Conservation (phyloP, 1,284 basidiomycete genomes). For the Ganoderma lucidum region DNA sequence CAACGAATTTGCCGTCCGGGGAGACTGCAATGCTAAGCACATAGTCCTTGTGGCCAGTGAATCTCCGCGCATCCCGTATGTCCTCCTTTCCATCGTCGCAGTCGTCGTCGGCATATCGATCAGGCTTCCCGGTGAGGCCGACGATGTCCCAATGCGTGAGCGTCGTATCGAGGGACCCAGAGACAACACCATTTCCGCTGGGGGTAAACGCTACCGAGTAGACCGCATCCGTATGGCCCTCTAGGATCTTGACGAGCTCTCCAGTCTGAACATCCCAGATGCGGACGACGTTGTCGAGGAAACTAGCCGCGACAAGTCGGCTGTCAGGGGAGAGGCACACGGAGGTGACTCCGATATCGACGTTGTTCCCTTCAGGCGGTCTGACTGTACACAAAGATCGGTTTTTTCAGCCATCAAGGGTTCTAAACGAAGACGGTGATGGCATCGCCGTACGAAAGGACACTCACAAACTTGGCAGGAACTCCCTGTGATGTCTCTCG, state of each 20-base stretch:
- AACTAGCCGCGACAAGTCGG: constrained; percentile 71
- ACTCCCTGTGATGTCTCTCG: constrained; percentile 56
- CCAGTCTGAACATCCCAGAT: constrained; percentile 78
- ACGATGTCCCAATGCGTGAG: constrained; percentile 77
- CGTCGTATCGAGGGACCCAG: constrained; percentile 78
- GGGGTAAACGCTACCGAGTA: constrained; percentile 82
- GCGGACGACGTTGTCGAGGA: constrained; percentile 77
- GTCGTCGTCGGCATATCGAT: constrained; percentile 23
- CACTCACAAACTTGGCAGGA: constrained; percentile 41
- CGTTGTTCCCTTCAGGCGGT: constrained; percentile 49
- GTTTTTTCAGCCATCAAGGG: background rate
- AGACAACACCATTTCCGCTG: constrained; percentile 75
- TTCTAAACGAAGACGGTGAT: too few relatives aligned
- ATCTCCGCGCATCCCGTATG: constrained; percentile 24
- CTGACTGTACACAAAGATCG: constrained; percentile 35
- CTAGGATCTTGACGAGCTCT: constrained; percentile 71
- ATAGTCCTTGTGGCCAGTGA: constrained; percentile 78
- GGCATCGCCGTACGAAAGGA: background rate
- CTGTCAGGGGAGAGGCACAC: constrained; percentile 70
- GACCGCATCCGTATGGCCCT: constrained; percentile 79
- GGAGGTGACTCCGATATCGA: constrained; percentile 74
- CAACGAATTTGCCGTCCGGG: constrained; percentile 79
- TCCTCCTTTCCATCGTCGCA: constrained; percentile 52
- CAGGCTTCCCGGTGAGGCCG: constrained; percentile 24
- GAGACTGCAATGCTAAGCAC: constrained; percentile 72